Conservation (phyloP, 495 filamentous ascomycete genomes). For the Amphirosellinia nigrospora region DNA sequence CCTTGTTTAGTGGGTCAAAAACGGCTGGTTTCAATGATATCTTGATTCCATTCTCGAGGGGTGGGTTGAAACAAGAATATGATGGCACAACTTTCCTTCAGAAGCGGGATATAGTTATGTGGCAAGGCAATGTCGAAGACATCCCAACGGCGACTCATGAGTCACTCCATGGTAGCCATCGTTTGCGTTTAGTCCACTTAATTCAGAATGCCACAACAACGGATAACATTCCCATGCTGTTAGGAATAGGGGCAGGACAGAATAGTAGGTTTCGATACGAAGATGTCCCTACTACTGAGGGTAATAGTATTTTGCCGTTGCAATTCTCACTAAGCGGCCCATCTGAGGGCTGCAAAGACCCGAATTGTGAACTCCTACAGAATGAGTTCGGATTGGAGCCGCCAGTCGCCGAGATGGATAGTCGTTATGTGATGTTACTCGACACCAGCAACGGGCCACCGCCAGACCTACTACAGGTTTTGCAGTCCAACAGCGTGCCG, state of each 20-base stretch:
- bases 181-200: slow-evolving; percentile 68
- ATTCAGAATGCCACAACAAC: slow-evolving; percentile 56
- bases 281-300: slow-evolving; percentile 34
- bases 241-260: slow-evolving; percentile 34
- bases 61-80: slow-evolving; percentile 65
- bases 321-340: slow-evolving; percentile 53
- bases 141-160: slow-evolving; percentile 42
- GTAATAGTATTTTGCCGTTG: slow-evolving; percentile 46
- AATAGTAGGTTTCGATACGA: slow-evolving; percentile 45
- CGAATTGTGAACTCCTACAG: slow-evolving; percentile 58
- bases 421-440: slow-evolving; percentile 66
- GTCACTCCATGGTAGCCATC: slow-evolving; percentile 47
- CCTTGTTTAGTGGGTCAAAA: slow-evolving; percentile 77
- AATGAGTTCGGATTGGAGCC: slow-evolving; percentile 62
- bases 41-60: slow-evolving; percentile 81
- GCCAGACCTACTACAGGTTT: slow-evolving; percentile 63
- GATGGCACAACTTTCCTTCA: slow-evolving; percentile 52
- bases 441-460: slow-evolving; percentile 76
- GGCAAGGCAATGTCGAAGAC: slow-evolving; percentile 61
- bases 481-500: slow-evolving; percentile 67
- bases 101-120: slow-evolving; percentile 63
- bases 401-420: slow-evolving; percentile 33
- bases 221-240: slow-evolving; percentile 46
- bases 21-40: slow-evolving; percentile 69
- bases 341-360: slow-evolving; percentile 54